phyloP scores from a whole-genome alignment of 371 early-diverging fungal genomes.

The Actinomortierella ambigua region DNA sequence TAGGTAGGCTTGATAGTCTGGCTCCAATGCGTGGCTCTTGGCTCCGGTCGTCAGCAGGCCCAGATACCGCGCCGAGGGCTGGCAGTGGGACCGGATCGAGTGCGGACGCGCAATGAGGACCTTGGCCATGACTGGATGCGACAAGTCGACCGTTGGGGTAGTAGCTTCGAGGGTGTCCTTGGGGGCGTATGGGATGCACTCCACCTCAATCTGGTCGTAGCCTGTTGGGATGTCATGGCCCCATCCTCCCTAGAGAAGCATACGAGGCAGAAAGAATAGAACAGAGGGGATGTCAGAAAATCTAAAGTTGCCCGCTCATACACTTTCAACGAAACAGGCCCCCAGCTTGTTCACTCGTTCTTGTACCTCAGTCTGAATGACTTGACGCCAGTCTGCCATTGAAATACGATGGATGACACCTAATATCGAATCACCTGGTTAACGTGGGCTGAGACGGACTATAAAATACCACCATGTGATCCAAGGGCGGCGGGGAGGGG shows the following conservation, averaged over 20 bases:
- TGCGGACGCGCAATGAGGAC: conserved; percentile 25
- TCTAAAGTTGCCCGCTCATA: no score
- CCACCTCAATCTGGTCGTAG: conserved; percentile 32
- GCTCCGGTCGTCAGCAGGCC: conserved; percentile 33
- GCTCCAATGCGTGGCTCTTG: conserved; percentile 22
- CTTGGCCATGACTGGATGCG: conserved; percentile 3
- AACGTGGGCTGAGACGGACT: no score
- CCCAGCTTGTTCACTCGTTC: no score
- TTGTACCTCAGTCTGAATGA: conserved; percentile 41
- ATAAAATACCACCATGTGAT: no score
- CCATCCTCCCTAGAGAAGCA: conserved; percentile 17
- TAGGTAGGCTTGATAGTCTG: conserved; percentile 28
- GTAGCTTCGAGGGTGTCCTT: background rate
- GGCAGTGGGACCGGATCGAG: conserved; percentile 18
- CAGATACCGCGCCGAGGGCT: conserved; percentile 33
- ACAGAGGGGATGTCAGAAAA: no score
- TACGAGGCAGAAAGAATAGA: background rate
- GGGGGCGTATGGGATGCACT: conserved; percentile 8
- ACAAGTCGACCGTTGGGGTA: no score
- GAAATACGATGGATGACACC: conserved; percentile 32
- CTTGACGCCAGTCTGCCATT: conserved; percentile 22
- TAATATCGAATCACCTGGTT: no score
- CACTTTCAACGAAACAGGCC: no score
- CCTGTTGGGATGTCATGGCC: conserved; percentile 32
- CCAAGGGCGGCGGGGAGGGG: no score